These are phyloP conservation scores for Apiospora kogelbergensis DNA, from an alignment of 2,329 filamentous ascomycete genomes.

Conservation along the genomic window DNA sequence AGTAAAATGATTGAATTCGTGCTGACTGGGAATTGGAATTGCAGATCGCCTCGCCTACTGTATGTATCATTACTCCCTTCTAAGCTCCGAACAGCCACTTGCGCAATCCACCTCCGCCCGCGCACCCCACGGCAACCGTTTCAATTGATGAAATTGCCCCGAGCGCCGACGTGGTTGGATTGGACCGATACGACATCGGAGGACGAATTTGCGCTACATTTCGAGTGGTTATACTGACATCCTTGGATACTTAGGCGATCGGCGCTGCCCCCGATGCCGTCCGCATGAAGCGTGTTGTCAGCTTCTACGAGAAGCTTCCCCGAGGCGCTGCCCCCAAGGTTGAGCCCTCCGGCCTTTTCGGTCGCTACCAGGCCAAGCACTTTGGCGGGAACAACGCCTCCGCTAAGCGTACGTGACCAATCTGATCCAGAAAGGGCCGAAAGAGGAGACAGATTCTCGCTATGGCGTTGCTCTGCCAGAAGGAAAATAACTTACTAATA, in stretches of 20 bases:
- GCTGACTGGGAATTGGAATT: conserved; percentile 23
- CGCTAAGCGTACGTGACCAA: conserved; percentile 71
- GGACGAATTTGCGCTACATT: no score
- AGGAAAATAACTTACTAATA: neutral
- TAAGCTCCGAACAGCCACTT: neutral
- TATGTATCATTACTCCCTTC: conserved; percentile 49
- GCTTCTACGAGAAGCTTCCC: conserved; percentile 98
- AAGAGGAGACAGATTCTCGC: neutral
- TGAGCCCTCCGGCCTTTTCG: conserved; percentile 79
- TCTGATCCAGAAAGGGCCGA: neutral
- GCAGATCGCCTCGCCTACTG: conserved; percentile 80
- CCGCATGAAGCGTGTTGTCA: conserved; percentile 96
- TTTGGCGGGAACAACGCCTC: conserved; percentile 88
- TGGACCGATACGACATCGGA: neutral
- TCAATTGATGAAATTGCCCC: neutral
- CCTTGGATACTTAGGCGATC: conserved; percentile 65
- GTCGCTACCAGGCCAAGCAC: conserved; percentile 87
- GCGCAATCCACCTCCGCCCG: neutral
- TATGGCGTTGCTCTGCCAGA: neutral
- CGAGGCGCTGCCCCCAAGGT: conserved; percentile 84
- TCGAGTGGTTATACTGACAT: neutral
- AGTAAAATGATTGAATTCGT: neutral
- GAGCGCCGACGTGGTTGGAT: neutral
- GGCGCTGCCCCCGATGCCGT: conserved; percentile 93
- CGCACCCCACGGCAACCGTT: neutral